Evolutionary conservation across 805 yeast genomes (phyloP).

Genomic region (Pichia membranifaciens): DNA sequence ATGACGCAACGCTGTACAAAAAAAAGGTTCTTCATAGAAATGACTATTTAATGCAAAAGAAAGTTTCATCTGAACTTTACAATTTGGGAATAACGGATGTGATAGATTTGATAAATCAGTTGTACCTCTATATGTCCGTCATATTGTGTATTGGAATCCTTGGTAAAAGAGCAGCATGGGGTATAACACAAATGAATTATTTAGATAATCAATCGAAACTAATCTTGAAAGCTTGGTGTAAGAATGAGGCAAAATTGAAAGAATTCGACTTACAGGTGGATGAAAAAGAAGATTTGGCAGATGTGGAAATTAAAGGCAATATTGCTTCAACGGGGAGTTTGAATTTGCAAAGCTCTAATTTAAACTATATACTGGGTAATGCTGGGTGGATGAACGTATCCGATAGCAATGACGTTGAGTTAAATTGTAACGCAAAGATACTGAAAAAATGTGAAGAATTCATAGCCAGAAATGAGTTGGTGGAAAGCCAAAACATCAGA

Average conservation of each 20-base stretch:
- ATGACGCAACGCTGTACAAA: neutral
- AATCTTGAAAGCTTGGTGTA: conserved; percentile 18
- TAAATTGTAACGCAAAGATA: neutral
- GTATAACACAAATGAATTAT: conserved; percentile 24
- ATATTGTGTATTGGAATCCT: conserved; percentile 21
- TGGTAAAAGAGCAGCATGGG: conserved; percentile 26
- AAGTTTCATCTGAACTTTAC: neutral
- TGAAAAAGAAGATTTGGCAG: neutral
- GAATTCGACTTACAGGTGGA: conserved; percentile 1
- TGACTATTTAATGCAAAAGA: neutral
- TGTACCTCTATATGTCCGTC: conserved; percentile 23
- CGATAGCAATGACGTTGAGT: neutral
- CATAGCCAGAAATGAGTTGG: neutral
- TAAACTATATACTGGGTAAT: neutral
- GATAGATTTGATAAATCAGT: conserved; percentile 13
- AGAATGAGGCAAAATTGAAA: conserved; percentile 5
- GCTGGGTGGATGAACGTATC: conserved; percentile 10
- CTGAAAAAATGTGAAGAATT: conserved; percentile 3
- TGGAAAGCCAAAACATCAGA: neutral
- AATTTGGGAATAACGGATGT: conserved; percentile 4
- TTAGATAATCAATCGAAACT: conserved; percentile 18
- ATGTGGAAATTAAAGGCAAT: neutral
- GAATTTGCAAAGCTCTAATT: neutral
- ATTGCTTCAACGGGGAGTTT: conserved; percentile 2
- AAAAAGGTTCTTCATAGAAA: neutral